phyloP scores from a whole-genome alignment of 2,329 filamentous ascomycete species.

The Hymenoscyphus linearis region DNA sequence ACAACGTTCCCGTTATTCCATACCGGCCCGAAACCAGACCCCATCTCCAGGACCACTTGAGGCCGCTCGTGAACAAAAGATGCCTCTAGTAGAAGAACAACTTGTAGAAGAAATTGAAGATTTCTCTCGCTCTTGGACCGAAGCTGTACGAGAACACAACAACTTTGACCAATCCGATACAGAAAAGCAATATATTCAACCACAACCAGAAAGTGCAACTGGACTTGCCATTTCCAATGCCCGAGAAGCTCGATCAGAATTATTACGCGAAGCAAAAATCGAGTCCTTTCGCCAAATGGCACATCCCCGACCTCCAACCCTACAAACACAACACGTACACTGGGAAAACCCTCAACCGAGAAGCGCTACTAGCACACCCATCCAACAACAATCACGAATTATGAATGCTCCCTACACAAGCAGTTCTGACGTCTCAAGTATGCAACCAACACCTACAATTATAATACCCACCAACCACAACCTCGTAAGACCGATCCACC shows the following conservation, averaged over 20 bases:
- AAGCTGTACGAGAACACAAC: slow-evolving; percentile 3
- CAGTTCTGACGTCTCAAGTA: slow-evolving; percentile 2
- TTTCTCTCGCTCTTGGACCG: slow-evolving; percentile 12
- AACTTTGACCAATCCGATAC: slow-evolving; percentile 1
- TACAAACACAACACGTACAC: not conserved
- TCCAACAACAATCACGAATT: not conserved
- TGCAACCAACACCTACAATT: not conserved
- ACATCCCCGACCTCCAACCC: not conserved
- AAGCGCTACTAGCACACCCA: not conserved
- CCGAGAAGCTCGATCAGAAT: not conserved
- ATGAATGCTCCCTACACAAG: not conserved
- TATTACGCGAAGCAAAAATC: not conserved
- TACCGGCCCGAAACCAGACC: not conserved
- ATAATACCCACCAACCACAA: not conserved
- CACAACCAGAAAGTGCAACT: not conserved
- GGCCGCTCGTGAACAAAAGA: not conserved
- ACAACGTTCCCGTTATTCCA: not conserved
- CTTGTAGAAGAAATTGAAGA: slow-evolving; percentile 11
- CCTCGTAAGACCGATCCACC: not conserved
- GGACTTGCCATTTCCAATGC: not conserved
- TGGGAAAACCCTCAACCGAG: slow-evolving; percentile 5
- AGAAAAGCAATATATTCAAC: not conserved
- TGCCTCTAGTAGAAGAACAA: slow-evolving; percentile 3
- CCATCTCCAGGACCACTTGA: slow-evolving; percentile 1
- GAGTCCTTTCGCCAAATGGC: not conserved